A percentile compares a stretch with the other conserved stretches of the same genome.
Conservation (phyloP, 805 yeast species). For the Saccharomycopsis microspora region DNA sequence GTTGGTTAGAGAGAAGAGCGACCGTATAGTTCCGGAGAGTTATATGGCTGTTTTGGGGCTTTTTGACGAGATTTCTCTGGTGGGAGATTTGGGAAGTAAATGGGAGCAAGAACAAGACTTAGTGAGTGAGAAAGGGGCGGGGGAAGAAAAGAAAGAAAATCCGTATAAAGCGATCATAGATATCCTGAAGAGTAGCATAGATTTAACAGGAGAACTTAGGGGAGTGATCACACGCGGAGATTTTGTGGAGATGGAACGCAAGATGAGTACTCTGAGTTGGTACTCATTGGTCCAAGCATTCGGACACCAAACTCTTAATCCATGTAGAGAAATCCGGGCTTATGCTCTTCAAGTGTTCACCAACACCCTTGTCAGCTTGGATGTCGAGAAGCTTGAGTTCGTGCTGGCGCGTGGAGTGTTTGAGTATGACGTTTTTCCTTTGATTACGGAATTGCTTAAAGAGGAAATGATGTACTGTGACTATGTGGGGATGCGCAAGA, state of each 20-base stretch:
- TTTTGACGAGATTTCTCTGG: constrained; percentile 68
- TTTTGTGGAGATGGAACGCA: constrained; percentile 25
- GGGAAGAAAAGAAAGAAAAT: constrained; percentile 30
- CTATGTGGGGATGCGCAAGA: constrained; percentile 45
- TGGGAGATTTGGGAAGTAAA: constrained; percentile 70
- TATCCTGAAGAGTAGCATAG: constrained; percentile 49
- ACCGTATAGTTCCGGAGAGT: constrained; percentile 33
- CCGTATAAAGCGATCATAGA: constrained; percentile 45
- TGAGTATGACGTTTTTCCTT: constrained; percentile 66
- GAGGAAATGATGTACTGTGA: constrained; percentile 56
- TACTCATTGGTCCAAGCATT: constrained; percentile 67
- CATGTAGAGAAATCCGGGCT: constrained; percentile 65
- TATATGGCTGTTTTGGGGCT: constrained; percentile 60
- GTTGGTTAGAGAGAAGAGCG: constrained; percentile 24
- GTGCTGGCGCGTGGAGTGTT: constrained; percentile 46
- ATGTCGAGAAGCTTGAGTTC: constrained; percentile 23
- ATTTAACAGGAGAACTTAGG: constrained; percentile 44
- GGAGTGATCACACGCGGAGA: constrained; percentile 22
- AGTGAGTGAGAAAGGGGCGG: constrained; percentile 17
- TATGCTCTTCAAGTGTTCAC: constrained; percentile 57
- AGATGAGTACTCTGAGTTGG: constrained; percentile 24
- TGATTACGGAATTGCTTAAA: constrained; percentile 52
- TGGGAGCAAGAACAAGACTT: constrained; percentile 56
- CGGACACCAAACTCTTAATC: constrained; percentile 83
- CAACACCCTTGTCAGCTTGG: constrained; percentile 33